These are phyloP conservation scores for Colletotrichum musae DNA, from an alignment of 2,329 filamentous ascomycete genomes.

Conservation along the genomic window DNA sequence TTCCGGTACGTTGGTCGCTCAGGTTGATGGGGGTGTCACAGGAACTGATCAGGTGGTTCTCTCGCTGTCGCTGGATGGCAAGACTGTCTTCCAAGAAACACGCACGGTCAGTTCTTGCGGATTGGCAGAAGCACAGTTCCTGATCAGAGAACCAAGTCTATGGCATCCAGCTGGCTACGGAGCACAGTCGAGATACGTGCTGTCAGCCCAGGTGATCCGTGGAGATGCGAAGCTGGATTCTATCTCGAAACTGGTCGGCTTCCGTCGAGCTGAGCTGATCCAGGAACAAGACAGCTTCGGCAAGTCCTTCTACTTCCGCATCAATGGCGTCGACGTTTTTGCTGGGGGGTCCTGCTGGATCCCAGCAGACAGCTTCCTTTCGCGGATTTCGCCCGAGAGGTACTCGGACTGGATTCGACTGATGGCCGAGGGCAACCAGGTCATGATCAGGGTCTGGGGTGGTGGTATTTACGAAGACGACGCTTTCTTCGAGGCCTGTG, in stretches of 20 bases:
- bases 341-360: slow-evolving; percentile 42
- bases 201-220: not conserved
- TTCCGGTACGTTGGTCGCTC: not conserved
- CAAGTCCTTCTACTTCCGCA: slow-evolving; percentile 42
- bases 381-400: slow-evolving; percentile 28
- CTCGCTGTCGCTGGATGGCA: not conserved
- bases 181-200: not conserved
- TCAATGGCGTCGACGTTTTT: slow-evolving; percentile 42
- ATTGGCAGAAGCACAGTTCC: not conserved
- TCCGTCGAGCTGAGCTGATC: slow-evolving; percentile 39
- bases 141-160: not conserved
- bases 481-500: slow-evolving; percentile 81
- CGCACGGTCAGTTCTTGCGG: not conserved
- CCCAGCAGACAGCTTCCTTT: slow-evolving; percentile 39
- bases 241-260: slow-evolving; percentile 32
- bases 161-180: not conserved
- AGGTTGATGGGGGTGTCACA: not conserved
- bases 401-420: slow-evolving; percentile 40
- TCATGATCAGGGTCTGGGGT: slow-evolving; percentile 44
- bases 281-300: slow-evolving; percentile 35
- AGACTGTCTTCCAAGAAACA: not conserved
- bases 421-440: slow-evolving; percentile 25
- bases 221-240: not conserved
- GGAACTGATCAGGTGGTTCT: not conserved
- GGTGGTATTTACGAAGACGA: slow-evolving; percentile 84